Evolutionary conservation across 768 basidiomycete species (phyloP), one percentile per base, ranked within the genome.

Genomic region (Rhodocollybia butyracea): DNA sequence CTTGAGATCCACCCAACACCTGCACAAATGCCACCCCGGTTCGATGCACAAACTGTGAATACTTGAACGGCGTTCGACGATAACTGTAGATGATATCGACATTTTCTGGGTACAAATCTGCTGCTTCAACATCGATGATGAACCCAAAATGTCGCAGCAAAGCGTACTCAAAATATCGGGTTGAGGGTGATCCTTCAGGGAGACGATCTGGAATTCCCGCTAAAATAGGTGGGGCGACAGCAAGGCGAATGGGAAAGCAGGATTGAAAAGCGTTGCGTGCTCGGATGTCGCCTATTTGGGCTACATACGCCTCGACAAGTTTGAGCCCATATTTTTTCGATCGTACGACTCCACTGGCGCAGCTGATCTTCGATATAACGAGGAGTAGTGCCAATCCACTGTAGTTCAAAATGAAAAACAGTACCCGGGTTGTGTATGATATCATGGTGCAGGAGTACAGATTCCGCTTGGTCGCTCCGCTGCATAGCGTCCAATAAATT

Each of bases 381-480:
- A 22, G 94, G 93, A 1, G 94, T 94, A 2, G 94, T 89, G 2
- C 93, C 94, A 38, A 98, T 88, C 96, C 97, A 99, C 58, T 96
- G 91, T 27, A 99, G 77, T 69, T 99, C 95, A 63, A 98, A 94
- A 69, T 98, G 96, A 73, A 97, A 97, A 56, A 90, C 91, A 27
- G 89, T 96, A n/a, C 78, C 82, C 0, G 93, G 90, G 64, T 98
- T 98, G 68, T 98, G 96, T 51, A 96, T 89, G 55, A 97, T 83
- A 70, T 98, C 97, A 68, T 95, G 86, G 66, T 98, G 95, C 24
- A 98, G 76, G 29, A 95, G 80, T 17, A 91, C 89, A 2, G 86
- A 81, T 70, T 97, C 94, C 1, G 93, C 90, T 62, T 92, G 88
- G 67, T 91, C 88, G 63, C 91, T 94, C 71, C 80, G 81, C 86